Conservation (phyloP, 1,284 basidiomycete species). For the Cutaneotrichosporon cavernicola region DNA sequence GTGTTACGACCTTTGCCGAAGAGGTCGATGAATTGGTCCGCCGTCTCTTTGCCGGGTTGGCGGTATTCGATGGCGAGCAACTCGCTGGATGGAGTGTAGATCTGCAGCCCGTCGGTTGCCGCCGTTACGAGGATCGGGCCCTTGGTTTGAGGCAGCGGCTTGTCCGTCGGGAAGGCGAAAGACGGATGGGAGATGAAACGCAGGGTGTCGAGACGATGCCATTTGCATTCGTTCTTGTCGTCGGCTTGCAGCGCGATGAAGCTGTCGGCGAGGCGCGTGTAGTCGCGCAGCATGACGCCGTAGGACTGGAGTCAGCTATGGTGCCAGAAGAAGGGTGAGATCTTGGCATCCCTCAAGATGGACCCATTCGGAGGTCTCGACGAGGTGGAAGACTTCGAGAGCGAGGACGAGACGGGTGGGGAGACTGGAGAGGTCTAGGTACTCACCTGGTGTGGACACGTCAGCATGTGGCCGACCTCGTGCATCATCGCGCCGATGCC, state of each 20-base stretch:
- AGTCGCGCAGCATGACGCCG: slow-evolving; percentile 22
- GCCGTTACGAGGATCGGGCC: slow-evolving; percentile 16
- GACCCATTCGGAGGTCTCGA: no score
- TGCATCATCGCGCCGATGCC: slow-evolving; percentile 21
- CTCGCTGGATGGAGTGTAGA: slow-evolving; percentile 7
- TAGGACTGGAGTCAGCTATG: not conserved
- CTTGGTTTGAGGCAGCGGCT: not conserved
- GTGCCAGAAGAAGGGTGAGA: no score
- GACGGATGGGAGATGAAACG: slow-evolving; percentile 12
- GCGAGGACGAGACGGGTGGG: no score
- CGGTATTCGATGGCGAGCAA: slow-evolving; percentile 18
- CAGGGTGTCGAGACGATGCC: slow-evolving; percentile 17
- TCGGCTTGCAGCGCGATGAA: slow-evolving; percentile 16
- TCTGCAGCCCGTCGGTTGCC: slow-evolving; percentile 3
- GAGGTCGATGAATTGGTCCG: slow-evolving; percentile 12
- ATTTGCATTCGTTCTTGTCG: slow-evolving; percentile 15
- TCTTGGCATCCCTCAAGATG: no score
- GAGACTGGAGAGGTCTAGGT: not conserved
- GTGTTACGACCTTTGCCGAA: not conserved
- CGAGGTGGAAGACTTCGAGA: no score
- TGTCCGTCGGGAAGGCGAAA: slow-evolving; percentile 12
- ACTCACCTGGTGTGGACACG: slow-evolving; percentile 13
- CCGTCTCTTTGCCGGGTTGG: slow-evolving; percentile 19
- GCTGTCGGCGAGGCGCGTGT: slow-evolving; percentile 18
- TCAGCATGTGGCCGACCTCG: slow-evolving; percentile 17